Percentiles rank a stretch among this genome's conserved stretches.
Evolutionary conservation across 1,139 yeast genomes (phyloP).

Genomic region (Groenewaldozyma sp.): DNA sequence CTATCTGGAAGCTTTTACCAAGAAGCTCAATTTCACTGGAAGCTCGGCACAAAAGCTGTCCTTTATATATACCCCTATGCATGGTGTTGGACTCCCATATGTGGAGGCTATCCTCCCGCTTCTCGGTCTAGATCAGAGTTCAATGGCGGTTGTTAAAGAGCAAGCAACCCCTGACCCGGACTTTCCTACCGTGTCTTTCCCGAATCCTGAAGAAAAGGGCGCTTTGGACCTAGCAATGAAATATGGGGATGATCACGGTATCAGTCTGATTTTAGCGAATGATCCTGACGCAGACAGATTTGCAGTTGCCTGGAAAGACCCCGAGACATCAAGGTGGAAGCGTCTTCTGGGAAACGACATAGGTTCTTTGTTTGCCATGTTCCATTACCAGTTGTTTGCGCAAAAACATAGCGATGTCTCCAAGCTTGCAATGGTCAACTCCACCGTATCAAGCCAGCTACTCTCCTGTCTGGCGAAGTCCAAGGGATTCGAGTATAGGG

Average conservation of each 20-base stretch:
- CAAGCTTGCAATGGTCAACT: constrained; percentile 59
- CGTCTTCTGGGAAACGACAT: constrained; percentile 90
- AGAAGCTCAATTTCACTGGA: constrained; percentile 9
- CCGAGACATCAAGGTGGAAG: constrained; percentile 42
- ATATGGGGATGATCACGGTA: constrained; percentile 38
- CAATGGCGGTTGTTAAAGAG: constrained; percentile 40
- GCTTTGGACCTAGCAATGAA: constrained; percentile 67
- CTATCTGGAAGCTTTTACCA: constrained; percentile 17
- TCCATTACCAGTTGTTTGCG: constrained; percentile 37
- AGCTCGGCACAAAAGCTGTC: background rate
- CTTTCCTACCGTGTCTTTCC: constrained; percentile 79
- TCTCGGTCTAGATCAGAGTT: constrained; percentile 20
- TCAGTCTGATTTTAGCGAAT: constrained; percentile 64
- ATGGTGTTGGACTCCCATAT: constrained; percentile 67
- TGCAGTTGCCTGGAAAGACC: constrained; percentile 49
- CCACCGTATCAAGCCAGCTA: constrained; percentile 88
- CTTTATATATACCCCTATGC: constrained; percentile 88
- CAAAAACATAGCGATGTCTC: constrained; percentile 21
- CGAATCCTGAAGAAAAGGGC: constrained; percentile 94
- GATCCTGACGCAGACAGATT: constrained; percentile 98
- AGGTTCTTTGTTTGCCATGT: constrained; percentile 75
- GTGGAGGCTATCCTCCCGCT: constrained; percentile 26
- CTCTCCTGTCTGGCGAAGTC: constrained; percentile 57
- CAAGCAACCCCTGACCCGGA: constrained; percentile 75
- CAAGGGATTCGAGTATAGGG: constrained; percentile 56